Base-by-base conservation (phyloP, 2,329 filamentous ascomycete genomes). In the Neonectria coccinea region DNA sequence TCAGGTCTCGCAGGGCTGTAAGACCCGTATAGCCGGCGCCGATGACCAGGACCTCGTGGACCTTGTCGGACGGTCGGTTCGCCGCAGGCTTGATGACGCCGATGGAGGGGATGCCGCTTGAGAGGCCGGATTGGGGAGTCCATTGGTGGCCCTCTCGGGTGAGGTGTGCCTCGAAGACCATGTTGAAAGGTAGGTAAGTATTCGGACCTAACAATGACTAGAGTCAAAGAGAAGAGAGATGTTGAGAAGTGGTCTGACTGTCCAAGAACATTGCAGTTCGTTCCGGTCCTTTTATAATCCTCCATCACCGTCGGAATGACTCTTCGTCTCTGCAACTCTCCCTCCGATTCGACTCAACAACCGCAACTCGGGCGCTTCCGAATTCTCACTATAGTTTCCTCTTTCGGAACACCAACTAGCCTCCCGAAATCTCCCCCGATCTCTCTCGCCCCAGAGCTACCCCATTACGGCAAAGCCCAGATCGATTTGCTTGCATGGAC, bases 101-200 rank as follows among this genome's bases (percentile, higher is more conserved):
- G 29, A 62, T 45, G 11, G 57, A 65, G 7, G 57, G 62, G 62
- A 65, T 57, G 25, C 62, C 62, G 36, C 47, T 54, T 11, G 54
- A 41, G 39, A 65, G 55, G 12, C 62, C 62, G 7, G 31, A 47
- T 42, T 58, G 52, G 11, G 50, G 54, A 22, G 57, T 65, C 53
- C 62, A 65, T 33, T 65, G 62, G 51, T 65, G 62, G 45, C 62
- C 62, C 47, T 65, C 62, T 22, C 62, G 48, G 33, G 52, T 62
- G 20, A 47, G 33, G 33, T 64, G 42, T 16, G 25, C 27, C 7
- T 59, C 41, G 9, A 20, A 39, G 12, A 31, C 44, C 55, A 64
- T 64, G 27, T 29, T 10, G 16, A 29, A 27, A 29, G 7, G 22
- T 11, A 11, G 9, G 11, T 9, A 36, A 36, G 31, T 36, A 36